Conservation (phyloP, 257 asterid genomes). For the Solanum virginianum region DNA sequence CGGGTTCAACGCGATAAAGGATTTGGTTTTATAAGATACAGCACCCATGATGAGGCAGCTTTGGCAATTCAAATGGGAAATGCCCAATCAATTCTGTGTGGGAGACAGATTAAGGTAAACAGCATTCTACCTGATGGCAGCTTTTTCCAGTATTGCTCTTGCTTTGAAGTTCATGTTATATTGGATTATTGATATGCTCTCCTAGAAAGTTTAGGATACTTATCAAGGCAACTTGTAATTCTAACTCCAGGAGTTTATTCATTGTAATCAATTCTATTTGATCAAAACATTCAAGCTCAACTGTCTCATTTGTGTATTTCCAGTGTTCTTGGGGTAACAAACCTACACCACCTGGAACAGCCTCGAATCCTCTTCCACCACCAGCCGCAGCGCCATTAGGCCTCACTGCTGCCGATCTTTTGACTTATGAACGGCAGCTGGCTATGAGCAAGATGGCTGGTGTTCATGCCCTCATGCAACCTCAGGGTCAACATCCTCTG, state of each 20-base stretch:
- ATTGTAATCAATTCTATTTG: background rate
- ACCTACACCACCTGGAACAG: slow-evolving; percentile 88
- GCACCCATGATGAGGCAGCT: slow-evolving; percentile 84
- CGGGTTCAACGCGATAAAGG: slow-evolving; percentile 95
- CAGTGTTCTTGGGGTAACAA: slow-evolving; percentile 99
- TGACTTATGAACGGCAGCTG: slow-evolving; percentile 70
- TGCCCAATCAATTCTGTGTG: slow-evolving; percentile 49
- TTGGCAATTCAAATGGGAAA: slow-evolving; percentile 86
- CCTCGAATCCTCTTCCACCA: slow-evolving; percentile 86
- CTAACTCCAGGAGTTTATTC: background rate
- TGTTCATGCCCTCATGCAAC: slow-evolving; percentile 18
- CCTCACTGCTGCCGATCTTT: slow-evolving; percentile 47
- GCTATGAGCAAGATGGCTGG: slow-evolving; percentile 67
- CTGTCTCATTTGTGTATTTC: background rate
- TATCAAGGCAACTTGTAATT: background rate
- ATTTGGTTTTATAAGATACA: slow-evolving; percentile 86
- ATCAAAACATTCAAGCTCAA: background rate
- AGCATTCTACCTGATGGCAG: background rate
- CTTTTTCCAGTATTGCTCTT: background rate
- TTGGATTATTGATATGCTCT: background rate
- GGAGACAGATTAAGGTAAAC: slow-evolving; percentile 79
- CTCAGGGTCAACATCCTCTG: slow-evolving; percentile 26
- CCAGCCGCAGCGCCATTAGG: slow-evolving; percentile 54
- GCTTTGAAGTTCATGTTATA: background rate
- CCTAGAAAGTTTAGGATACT: background rate